Evolutionary conservation across 768 basidiomycete genomes (phyloP), one percentile per base, ranked within the genome.

Genomic region (Leccinum arenicola): DNA sequence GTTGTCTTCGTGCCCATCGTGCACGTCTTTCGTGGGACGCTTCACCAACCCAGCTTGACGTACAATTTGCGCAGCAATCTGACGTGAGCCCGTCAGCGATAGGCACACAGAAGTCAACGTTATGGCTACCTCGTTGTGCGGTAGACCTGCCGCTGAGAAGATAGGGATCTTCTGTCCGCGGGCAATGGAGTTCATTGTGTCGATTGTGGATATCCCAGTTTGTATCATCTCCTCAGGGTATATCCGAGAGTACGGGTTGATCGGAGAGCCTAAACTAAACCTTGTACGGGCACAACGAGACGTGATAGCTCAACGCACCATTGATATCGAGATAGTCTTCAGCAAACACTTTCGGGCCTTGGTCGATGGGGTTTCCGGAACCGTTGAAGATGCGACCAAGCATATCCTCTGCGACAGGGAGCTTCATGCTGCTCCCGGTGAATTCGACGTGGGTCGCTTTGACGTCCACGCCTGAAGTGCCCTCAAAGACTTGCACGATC

Each of bases 181-280:
- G 61, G 97, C 97, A 72, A 99, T 99, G 58, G 96, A 96, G 78
- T 99, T 95, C 94, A 96, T 96, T 47, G 85, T 86, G 73, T 96
- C 94, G 70, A 96, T 95, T 25, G 97, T 99, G 48, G 97, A 99
- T 70, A 98, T 98, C 76, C 97, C 97, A 36, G 97, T 99, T 76
- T 99, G 97, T 64, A 99, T 98, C 97, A 99, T 99, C 78, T 99
- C 97, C 77, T 98, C 97, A 60, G 97, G 97, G 79, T 99, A 98
- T 78, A 98, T 98, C 73, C 97, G 95, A 62, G 92, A 93, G 75
- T 88, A 96, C 21, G 94, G 94, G 74, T 96, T 99, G 78, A 98
- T 99, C 48, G 97, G 97, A 5, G 94, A 96, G 61, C 95, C 95
- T 96, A 63, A 48, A 64, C 55, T 45, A 54, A 63, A 62, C 63